phyloP scores from a whole-genome alignment of 176 grass and related monocot genomes.

The Aegilops speltoides region DNA sequence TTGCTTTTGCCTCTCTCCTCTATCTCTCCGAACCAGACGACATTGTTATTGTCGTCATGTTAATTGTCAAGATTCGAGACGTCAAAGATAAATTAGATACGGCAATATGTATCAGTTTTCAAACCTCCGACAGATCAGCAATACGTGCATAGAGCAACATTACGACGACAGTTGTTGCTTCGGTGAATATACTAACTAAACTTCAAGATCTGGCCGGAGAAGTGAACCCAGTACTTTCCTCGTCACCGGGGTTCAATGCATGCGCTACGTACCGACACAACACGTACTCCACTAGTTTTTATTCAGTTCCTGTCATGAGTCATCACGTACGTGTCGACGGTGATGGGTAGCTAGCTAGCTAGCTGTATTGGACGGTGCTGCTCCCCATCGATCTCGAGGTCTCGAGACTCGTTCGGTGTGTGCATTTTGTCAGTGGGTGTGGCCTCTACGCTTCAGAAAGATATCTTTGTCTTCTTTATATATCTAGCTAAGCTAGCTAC shows the following conservation, averaged over 20 bases:
- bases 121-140: background rate
- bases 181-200: background rate
- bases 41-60: background rate
- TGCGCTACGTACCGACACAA: background rate
- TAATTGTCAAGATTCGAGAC: conserved; percentile 5
- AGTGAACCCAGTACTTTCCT: background rate
- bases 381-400: background rate
- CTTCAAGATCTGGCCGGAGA: background rate
- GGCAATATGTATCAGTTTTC: background rate
- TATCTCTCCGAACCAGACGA: background rate
- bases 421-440: background rate
- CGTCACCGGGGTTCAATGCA: no score
- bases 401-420: background rate
- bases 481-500: background rate
- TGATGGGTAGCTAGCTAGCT: background rate
- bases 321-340: conserved; percentile 8
- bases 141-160: background rate
- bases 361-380: background rate
- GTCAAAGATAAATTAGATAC: background rate
- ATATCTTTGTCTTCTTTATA: background rate
- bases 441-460: background rate
- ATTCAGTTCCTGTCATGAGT: conserved; percentile 5
- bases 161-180: background rate
- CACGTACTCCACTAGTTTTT: background rate
- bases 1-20: background rate